Evolutionary conservation across 2,329 filamentous ascomycete species (phyloP).

Genomic region (Fusarium torulosum): DNA sequence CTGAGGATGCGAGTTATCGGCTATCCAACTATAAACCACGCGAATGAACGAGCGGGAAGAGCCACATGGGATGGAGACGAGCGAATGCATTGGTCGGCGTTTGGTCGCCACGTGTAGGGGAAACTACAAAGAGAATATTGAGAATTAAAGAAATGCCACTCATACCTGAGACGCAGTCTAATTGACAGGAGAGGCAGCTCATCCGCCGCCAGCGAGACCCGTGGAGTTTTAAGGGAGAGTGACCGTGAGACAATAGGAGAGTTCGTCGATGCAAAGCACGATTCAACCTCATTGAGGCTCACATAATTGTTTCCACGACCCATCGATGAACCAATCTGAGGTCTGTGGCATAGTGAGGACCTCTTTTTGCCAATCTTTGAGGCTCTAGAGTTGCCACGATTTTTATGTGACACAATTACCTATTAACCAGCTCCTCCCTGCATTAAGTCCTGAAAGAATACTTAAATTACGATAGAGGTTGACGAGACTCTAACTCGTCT

Average conservation of each 20-base stretch:
- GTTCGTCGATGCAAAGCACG: neutral
- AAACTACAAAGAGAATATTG: slow-evolving; percentile 47
- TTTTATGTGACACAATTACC: slow-evolving; percentile 3
- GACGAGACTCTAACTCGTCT: slow-evolving; percentile 11
- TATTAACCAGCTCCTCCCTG: neutral
- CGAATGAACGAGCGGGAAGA: slow-evolving; percentile 40
- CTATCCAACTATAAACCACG: slow-evolving; percentile 34
- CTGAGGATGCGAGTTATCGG: slow-evolving; percentile 27
- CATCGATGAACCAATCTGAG: slow-evolving; percentile 11
- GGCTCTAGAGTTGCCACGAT: slow-evolving; percentile 20
- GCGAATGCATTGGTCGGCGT: slow-evolving; percentile 41
- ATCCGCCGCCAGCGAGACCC: neutral
- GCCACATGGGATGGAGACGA: slow-evolving; percentile 40
- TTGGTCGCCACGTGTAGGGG: slow-evolving; percentile 47
- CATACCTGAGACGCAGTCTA: slow-evolving; percentile 14
- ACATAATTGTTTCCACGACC: neutral
- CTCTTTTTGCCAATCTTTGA: slow-evolving; percentile 9
- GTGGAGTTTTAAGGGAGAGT: slow-evolving; percentile 14
- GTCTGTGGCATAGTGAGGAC: neutral
- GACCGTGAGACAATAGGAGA: neutral
- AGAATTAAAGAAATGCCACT: slow-evolving; percentile 49
- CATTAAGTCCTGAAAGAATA: neutral
- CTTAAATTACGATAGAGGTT: slow-evolving; percentile 5
- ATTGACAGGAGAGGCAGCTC: neutral
- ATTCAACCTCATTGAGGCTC: neutral